Evolutionary conservation across 441 rosid genomes (phyloP).

Genomic region (Gossypium trilobum): DNA sequence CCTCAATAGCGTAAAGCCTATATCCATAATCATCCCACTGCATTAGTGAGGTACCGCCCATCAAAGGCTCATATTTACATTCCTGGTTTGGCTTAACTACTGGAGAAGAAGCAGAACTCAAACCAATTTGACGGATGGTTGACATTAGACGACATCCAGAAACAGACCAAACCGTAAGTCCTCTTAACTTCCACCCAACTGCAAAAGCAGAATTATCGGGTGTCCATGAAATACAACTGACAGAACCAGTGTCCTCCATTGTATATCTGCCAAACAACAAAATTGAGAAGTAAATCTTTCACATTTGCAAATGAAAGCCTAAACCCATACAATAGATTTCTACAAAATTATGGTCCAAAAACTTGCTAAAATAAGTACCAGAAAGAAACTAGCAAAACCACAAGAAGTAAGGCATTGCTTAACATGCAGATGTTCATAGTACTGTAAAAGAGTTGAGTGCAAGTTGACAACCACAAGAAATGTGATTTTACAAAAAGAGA

Average conservation of each 20-base stretch:
- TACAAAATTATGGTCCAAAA: background rate
- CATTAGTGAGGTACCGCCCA: conserved; percentile 74
- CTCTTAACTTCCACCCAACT: conserved; percentile 96
- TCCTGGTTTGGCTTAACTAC: conserved; percentile 61
- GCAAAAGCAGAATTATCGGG: conserved; percentile 99
- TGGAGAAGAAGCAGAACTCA: conserved; percentile 79
- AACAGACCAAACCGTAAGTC: conserved; percentile 94
- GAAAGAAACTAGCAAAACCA: background rate
- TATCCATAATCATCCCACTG: conserved; percentile 99
- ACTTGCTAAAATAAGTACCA: background rate
- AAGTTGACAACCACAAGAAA: background rate
- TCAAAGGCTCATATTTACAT: conserved; percentile 72
- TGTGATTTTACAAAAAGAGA: background rate
- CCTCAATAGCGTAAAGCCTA: conserved; percentile 83
- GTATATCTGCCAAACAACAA: conserved; percentile 59
- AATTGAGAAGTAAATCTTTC: background rate
- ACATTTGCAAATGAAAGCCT: background rate
- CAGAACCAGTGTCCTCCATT: conserved; percentile 84
- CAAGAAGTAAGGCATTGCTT: background rate
- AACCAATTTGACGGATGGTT: conserved; percentile 87
- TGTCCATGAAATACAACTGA: conserved; percentile 88
- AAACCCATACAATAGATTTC: background rate
- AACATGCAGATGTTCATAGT: background rate
- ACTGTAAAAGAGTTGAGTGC: background rate
- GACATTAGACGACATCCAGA: conserved; percentile 99